Conservation (phyloP, 108 stramenopile genomes). For the Bacterosira constricta region DNA sequence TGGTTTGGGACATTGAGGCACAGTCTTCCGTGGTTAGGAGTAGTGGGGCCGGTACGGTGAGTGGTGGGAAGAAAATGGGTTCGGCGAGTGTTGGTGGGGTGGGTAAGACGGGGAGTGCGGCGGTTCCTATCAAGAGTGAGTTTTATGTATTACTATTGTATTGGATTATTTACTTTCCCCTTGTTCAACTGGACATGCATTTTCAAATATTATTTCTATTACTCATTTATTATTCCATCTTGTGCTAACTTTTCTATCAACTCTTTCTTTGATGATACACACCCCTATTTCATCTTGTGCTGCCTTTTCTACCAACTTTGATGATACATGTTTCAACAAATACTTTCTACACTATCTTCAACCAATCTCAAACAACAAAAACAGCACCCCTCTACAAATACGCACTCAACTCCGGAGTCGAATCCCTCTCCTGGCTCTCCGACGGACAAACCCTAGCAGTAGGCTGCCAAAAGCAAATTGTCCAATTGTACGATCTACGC, state of each 20-base stretch:
- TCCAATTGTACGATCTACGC: slow-evolving; percentile 78
- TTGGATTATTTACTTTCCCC: no score
- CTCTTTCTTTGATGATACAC: no score
- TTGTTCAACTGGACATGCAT: no score
- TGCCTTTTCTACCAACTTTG: no score
- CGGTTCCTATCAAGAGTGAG: slow-evolving; percentile 42
- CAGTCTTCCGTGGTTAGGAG: slow-evolving; percentile 23
- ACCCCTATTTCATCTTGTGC: no score
- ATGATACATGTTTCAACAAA: no score
- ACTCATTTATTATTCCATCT: no score
- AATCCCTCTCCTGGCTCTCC: slow-evolving; percentile 69
- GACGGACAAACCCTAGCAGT: slow-evolving; percentile 74
- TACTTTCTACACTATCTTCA: no score
- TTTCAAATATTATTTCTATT: no score
- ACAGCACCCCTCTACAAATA: slow-evolving; percentile 40
- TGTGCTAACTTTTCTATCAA: no score
- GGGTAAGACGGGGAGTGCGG: slow-evolving; percentile 7
- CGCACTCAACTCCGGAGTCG: slow-evolving; percentile 68
- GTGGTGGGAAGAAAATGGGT: slow-evolving; percentile 1
- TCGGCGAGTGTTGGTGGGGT: slow-evolving; percentile 14
- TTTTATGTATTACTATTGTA: no score
- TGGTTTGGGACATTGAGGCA: slow-evolving; percentile 68
- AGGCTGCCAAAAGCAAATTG: slow-evolving; percentile 52
- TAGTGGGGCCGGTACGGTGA: slow-evolving; percentile 9
- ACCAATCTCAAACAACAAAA: no score